phyloP scores from a whole-genome alignment of 352 stramenopile genomes.

The Globisporangium cystogenes region DNA sequence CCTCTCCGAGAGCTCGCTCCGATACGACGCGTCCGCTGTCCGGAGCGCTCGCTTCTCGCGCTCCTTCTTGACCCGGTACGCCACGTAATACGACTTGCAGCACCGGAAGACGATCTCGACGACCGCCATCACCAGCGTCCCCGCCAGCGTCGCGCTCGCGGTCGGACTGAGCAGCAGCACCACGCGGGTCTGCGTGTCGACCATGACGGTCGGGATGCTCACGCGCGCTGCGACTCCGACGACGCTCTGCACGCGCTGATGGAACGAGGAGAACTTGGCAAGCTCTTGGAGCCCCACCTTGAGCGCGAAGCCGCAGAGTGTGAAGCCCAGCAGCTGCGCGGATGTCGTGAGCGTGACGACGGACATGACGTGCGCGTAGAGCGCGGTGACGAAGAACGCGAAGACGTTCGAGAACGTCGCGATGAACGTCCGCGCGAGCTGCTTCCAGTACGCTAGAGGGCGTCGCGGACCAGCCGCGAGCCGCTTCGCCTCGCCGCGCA shows the following conservation, averaged over 20 bases:
- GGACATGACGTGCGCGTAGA: conserved; percentile 8
- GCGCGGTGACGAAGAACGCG: neutral
- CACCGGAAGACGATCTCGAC: conserved; percentile 21
- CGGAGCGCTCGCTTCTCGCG: neutral
- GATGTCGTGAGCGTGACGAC: neutral
- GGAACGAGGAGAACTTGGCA: conserved; percentile 4
- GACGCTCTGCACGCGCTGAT: conserved; percentile 1
- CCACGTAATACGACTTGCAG: conserved; percentile 1
- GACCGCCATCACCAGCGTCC: conserved; percentile 14
- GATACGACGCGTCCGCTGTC: neutral
- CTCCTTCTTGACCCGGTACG: neutral
- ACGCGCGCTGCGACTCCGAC: neutral
- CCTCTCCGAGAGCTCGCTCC: neutral
- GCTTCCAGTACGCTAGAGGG: conserved; percentile 5
- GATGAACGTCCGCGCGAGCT: neutral
- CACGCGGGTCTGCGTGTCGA: conserved; percentile 33
- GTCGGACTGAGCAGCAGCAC: conserved; percentile 22
- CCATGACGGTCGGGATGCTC: conserved; percentile 23
- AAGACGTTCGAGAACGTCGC: neutral
- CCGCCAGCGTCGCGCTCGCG: conserved; percentile 13
- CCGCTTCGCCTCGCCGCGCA: neutral
- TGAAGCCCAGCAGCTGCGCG: conserved; percentile 5
- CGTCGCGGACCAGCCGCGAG: neutral
- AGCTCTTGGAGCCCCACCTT: conserved; percentile 17
- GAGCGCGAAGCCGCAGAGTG: conserved; percentile 8